A percentile compares a stretch with the other conserved stretches of the same genome.
Conservation (phyloP, 768 basidiomycete species). For the Hypholoma fasciculare region DNA sequence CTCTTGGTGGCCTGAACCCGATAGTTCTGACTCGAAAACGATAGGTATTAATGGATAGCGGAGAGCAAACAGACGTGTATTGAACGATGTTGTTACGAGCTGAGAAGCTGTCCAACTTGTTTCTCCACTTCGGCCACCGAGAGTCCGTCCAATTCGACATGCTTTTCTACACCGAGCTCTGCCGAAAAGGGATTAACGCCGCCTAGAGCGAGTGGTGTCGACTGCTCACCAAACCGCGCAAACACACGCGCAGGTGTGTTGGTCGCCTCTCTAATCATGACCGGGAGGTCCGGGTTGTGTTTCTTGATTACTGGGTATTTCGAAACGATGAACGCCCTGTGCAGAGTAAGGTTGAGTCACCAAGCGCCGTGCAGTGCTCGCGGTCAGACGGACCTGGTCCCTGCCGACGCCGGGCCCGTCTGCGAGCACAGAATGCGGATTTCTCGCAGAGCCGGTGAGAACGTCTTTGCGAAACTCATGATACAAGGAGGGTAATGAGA, state of each 20-base stretch:
- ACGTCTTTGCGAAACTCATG: conserved; percentile 60
- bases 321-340: conserved; percentile 79
- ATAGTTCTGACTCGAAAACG: not conserved
- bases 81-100: conserved; percentile 29
- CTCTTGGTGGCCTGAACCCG: not conserved
- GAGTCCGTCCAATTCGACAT: conserved; percentile 78
- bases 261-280: conserved; percentile 77
- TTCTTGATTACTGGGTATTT: conserved; percentile 77
- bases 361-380: conserved; percentile 3
- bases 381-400: conserved; percentile 59
- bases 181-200: conserved; percentile 10
- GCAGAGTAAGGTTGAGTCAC: conserved; percentile 6
- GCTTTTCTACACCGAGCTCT: conserved; percentile 83
- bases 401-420: conserved; percentile 71
- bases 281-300: conserved; percentile 83
- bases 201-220: not conserved
- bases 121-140: conserved; percentile 70
- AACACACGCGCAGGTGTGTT: conserved; percentile 82
- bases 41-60: conserved; percentile 3
- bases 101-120: conserved; percentile 65
- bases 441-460: conserved; percentile 80
- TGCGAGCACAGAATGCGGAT: conserved; percentile 82
- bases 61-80: conserved; percentile 2
- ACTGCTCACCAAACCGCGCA: conserved; percentile 77
- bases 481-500: conserved; percentile 28